Evolutionary conservation across 176 grass and related monocot species (phyloP), one percentile per base, ranked within the genome.

Genomic region (Avena insularis): DNA sequence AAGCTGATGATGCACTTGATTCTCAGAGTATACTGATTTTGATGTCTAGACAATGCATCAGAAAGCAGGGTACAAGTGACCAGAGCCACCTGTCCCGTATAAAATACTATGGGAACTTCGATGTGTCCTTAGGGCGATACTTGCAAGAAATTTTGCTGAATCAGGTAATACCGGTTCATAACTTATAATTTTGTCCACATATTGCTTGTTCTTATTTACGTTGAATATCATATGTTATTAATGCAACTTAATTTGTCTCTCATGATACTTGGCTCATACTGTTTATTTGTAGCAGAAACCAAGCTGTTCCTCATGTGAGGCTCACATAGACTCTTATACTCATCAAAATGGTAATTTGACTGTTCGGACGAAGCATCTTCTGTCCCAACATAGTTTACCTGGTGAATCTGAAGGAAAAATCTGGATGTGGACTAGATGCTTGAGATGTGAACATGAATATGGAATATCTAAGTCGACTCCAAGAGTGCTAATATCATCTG

Each of bases 361-460:
- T 4, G 89, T 99, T 81, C 81, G 87, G 78, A 84, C 94, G 21
- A 99, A 87, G 63, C 72, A 62, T 43, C 69, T 99, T 38, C 33
- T 71, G 55, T 84, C 89, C 48, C 55, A 89, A 49, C 68, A 74
- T 46, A 47, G 43, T 71, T 89, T 99, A 78, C 88, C 94, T 38
- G 97, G 97, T 27, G 92, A 97, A 81, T 82, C 71, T 6, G 91
- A 99, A 83, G 92, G 94, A 49, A 97, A 97, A 92, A 99, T 97
- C 83, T 99, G 97, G 97, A 97, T 99, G 97, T 99, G 97, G 97
- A 96, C 94, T 53, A 87, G 81, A 71, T 99, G 97, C 89, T 83
- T 94, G 47, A 99, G 93, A 93, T 99, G 97, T 90, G 89, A 96
- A 50, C 63, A 77, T 48, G 87, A 94, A 90, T 80, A 71, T 43